A percentile compares a stretch with the other conserved stretches of the same genome.
phyloP scores from a whole-genome alignment of 306 rosid species.

The Quercus berberidifolia region DNA sequence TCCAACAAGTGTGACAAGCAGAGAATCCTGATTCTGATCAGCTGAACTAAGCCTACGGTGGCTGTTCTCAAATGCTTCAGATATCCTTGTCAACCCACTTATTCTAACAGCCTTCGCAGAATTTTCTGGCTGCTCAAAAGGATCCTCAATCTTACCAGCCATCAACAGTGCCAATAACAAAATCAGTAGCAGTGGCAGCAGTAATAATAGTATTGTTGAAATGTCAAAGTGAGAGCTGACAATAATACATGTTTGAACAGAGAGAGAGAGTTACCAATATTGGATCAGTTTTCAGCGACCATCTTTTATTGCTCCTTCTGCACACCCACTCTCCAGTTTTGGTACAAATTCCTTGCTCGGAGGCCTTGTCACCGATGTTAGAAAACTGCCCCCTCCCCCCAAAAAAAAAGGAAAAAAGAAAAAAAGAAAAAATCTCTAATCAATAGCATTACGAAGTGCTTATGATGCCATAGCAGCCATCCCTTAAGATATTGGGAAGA shows the following conservation, averaged over 20 bases:
- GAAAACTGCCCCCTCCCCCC: constrained; percentile 45
- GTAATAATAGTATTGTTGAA: neutral
- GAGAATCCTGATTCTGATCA: constrained; percentile 25
- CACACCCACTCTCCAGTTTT: constrained; percentile 62
- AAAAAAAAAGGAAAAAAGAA: too few species aligned
- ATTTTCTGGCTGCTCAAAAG: constrained; percentile 81
- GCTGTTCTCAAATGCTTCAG: constrained; percentile 44
- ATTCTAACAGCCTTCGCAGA: constrained; percentile 53
- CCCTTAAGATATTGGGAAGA: constrained; percentile 8
- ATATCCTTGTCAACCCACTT: constrained; percentile 48
- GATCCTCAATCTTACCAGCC: constrained; percentile 77
- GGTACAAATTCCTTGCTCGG: constrained; percentile 57
- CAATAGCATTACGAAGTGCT: neutral
- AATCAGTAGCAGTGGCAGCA: constrained; percentile 28
- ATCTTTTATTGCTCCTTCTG: constrained; percentile 50
- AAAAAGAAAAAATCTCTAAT: constrained; percentile 9
- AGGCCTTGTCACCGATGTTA: constrained; percentile 42
- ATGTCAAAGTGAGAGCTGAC: neutral
- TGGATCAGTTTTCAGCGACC: constrained; percentile 70
- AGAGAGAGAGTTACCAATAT: constrained; percentile 57
- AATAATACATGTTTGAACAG: neutral
- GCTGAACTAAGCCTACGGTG: constrained; percentile 24
- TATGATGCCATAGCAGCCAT: constrained; percentile 1
- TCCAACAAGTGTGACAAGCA: constrained; percentile 40
- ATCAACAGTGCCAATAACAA: constrained; percentile 11